These are phyloP conservation scores for Claviceps quebecensis DNA, from an alignment of 2,329 filamentous ascomycete genomes.

Conservation along the genomic window DNA sequence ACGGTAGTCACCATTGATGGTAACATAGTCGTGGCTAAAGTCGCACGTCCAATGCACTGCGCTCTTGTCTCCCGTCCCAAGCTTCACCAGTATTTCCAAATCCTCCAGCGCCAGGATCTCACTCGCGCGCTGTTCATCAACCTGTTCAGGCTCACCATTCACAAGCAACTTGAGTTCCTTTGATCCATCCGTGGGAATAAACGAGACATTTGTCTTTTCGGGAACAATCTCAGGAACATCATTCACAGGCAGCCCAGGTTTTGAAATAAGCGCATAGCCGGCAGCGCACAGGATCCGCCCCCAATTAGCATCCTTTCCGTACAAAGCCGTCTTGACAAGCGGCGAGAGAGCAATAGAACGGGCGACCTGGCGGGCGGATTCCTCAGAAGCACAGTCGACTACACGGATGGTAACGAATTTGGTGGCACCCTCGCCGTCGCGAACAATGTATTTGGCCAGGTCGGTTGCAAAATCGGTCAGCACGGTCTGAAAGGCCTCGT, in stretches of 20 bases:
- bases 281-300: constrained; percentile 91
- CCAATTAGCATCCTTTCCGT: constrained; percentile 97
- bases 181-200: constrained; percentile 64
- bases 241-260: constrained; percentile 40
- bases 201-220: constrained; percentile 62
- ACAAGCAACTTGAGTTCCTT: constrained; percentile 63
- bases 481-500: constrained; percentile 53
- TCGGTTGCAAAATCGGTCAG: constrained; percentile 69
- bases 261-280: constrained; percentile 58
- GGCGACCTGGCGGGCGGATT: constrained; percentile 64
- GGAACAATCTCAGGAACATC: constrained; percentile 52
- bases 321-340: constrained; percentile 92
- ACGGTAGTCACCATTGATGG: constrained; percentile 55
- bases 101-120: constrained; percentile 69
- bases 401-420: constrained; percentile 95
- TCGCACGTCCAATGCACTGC: constrained; percentile 77
- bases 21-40: constrained; percentile 68
- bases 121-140: constrained; percentile 63
- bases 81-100: constrained; percentile 59
- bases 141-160: constrained; percentile 63
- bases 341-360: constrained; percentile 81
- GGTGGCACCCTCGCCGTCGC: constrained; percentile 92
- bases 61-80: constrained; percentile 55
- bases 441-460: constrained; percentile 82
- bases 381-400: constrained; percentile 53